phyloP scores from a whole-genome alignment of 345 rosid species.

The Ricinus communis region DNA sequence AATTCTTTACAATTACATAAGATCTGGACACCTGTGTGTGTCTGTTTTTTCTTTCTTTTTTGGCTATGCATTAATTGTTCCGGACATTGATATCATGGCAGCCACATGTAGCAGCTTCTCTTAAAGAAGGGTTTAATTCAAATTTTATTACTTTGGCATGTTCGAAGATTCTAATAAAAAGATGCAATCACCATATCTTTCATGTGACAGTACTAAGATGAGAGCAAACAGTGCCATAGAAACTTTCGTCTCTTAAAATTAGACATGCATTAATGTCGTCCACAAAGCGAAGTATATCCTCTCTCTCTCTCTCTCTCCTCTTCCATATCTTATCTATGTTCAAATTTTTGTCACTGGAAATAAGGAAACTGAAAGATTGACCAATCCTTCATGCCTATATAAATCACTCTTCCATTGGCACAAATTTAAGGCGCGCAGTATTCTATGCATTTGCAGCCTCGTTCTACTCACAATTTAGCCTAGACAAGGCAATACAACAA shows the following conservation, averaged over 20 bases:
- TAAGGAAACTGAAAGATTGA: not conserved
- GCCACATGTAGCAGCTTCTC: not conserved
- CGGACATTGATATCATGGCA: not conserved
- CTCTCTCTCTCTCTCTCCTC: not conserved
- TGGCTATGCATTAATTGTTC: no score
- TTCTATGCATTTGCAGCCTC: not conserved
- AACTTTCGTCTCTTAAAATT: not conserved
- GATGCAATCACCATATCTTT: not conserved
- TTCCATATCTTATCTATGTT: not conserved
- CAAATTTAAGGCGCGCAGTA: not conserved
- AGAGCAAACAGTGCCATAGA: not conserved
- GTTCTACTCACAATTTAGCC: not conserved
- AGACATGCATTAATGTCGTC: not conserved
- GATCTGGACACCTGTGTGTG: not conserved
- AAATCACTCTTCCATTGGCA: not conserved
- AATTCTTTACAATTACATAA: not conserved
- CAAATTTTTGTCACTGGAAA: not conserved
- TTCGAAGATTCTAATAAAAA: not conserved
- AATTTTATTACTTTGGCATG: not conserved
- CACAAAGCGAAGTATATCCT: not conserved
- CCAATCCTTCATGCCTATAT: not conserved
- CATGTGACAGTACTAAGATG: not conserved
- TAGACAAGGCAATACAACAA: not conserved
- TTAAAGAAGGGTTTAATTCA: slow-evolving; percentile 1
- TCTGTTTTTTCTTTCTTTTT: not conserved